These are phyloP conservation scores for Taphrina confusa DNA, from an alignment of 1,139 yeast species.

Conservation along the genomic window DNA sequence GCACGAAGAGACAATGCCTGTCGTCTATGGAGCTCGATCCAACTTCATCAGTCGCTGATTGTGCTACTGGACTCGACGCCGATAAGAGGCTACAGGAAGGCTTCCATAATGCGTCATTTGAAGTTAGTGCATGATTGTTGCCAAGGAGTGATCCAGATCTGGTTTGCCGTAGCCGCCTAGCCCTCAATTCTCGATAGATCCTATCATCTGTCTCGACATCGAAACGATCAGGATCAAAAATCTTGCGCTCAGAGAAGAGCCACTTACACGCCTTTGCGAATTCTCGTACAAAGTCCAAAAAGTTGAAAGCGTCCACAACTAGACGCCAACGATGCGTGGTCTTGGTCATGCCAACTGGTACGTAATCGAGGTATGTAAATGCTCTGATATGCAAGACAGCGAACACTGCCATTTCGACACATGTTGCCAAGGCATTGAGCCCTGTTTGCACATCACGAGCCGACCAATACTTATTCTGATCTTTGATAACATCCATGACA, in stretches of 20 bases:
- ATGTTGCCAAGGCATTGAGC: constrained; percentile 5
- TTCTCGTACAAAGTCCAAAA: background rate
- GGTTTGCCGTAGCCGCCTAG: background rate
- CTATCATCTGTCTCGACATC: constrained; percentile 2
- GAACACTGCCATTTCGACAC: constrained; percentile 11
- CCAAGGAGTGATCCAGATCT: too few relatives aligned
- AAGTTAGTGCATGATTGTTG: too few relatives aligned
- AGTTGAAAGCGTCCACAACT: constrained; percentile 15
- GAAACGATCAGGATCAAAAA: background rate
- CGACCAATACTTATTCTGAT: constrained; percentile 4
- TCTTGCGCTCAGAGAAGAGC: background rate
- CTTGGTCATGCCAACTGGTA: background rate
- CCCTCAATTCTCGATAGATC: background rate
- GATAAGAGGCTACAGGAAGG: too few relatives aligned
- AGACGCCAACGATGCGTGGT: constrained; percentile 13
- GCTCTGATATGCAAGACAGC: constrained; percentile 10
- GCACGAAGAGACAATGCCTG: too few relatives aligned
- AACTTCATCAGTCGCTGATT: too few relatives aligned
- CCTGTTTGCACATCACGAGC: constrained; percentile 15
- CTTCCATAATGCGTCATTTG: too few relatives aligned
- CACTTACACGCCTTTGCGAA: constrained; percentile 4
- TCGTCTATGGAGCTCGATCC: too few relatives aligned
- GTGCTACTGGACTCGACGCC: too few relatives aligned
- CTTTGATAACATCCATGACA: background rate
- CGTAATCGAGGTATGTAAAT: constrained; percentile 9